phyloP scores from a whole-genome alignment of 257 asterid species.

The Fraxinus quadrangulata region DNA sequence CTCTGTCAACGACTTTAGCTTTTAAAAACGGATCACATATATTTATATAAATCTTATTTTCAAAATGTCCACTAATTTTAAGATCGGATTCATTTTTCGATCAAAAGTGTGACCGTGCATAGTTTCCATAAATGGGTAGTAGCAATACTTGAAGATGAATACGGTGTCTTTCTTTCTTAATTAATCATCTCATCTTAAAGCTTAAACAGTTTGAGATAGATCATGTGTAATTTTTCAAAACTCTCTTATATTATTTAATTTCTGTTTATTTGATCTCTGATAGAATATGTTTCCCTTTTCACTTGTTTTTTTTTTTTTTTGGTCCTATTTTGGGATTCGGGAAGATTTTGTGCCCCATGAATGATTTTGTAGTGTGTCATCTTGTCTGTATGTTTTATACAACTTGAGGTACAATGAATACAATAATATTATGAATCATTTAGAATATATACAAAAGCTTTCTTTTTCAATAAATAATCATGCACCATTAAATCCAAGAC shows the following conservation, averaged over 20 bases:
- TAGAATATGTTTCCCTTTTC: slow-evolving; percentile 28
- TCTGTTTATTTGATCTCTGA: slow-evolving; percentile 26
- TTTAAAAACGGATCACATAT: not conserved
- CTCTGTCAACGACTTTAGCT: not conserved
- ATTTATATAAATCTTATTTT: slow-evolving; percentile 6
- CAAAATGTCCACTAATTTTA: not conserved
- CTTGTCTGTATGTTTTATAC: slow-evolving; percentile 28
- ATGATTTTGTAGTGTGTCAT: slow-evolving; percentile 30
- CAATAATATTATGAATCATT: not conserved
- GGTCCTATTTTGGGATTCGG: slow-evolving; percentile 41
- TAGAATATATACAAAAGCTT: not conserved
- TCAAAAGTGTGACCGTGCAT: not conserved
- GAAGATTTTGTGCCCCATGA: slow-evolving; percentile 44
- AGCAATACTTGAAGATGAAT: too few species aligned
- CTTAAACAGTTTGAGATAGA: not conserved
- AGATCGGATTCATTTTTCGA: not conserved
- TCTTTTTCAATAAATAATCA: not conserved
- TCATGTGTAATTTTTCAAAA: slow-evolving; percentile 17
- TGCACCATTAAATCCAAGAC: not conserved
- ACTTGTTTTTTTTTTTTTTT: slow-evolving; percentile 21
- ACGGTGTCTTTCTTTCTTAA: too few species aligned
- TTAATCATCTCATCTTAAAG: not conserved
- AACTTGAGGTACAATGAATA: slow-evolving; percentile 5
- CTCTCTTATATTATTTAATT: slow-evolving; percentile 46
- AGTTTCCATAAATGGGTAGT: not conserved